Evolutionary conservation across 331 rosid genomes (phyloP), one percentile per base, ranked within the genome.

Genomic region (Telfairia occidentalis): DNA sequence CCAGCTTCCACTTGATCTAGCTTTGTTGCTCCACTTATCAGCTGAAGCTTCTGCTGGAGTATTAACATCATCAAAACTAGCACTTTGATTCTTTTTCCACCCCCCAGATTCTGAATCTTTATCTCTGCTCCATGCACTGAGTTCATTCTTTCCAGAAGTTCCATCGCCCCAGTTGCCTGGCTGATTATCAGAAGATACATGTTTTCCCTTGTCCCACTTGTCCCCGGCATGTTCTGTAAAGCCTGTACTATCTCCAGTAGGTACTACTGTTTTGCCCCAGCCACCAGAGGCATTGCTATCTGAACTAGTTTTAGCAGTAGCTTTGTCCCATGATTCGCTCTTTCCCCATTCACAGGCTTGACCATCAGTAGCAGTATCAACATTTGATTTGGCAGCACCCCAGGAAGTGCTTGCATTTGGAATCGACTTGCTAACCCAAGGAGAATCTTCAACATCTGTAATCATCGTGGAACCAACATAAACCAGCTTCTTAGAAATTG

Each of bases 371-470:
- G 85, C 77, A 63, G 86, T 71, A 69, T 57, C 60, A 3, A 71
- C 69, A 64, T 65, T 79, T 12, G 78, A 78, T 42, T 70, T 79
- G 12, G 86, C 83, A 60, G 85, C 84, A 63, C 93, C 96, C 98
- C 98, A 92, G 76, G 96, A 64, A 0, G 86, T 70, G 78, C 57
- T 89, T 50, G 79, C 83, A 29, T 78, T 85, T 53, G 93, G 78
- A 63, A 85, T 77, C 5, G 28, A 82, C 82, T 86, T 88, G 81
- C 82, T 82, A 16, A 70, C 94, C 98, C 98, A 90, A 71, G 89
- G 82, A 67, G 82, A 57, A 77, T 86, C 88, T 43, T 81, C 90
- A 43, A 45, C 85, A 83, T 84, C 90, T 87, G 75, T 58, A 77
- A 34, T 60, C 76, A 53, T 86, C 35, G 9, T 73, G 72, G 64